Conservation (phyloP, 2,329 filamentous ascomycete genomes). For the Sarocladium brachiariae region DNA sequence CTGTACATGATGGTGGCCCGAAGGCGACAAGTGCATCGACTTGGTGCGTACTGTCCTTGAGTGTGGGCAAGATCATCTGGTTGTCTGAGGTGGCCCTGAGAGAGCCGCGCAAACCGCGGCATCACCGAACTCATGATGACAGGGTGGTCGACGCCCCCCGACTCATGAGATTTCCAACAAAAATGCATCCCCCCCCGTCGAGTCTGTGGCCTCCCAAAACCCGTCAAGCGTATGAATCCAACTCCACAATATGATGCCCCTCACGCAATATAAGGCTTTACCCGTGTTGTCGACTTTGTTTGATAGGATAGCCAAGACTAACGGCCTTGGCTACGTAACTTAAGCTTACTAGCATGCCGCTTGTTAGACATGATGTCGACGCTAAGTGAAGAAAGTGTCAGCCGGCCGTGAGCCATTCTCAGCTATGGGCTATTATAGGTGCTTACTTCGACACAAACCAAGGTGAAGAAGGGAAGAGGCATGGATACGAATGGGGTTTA, state of each 20-base stretch:
- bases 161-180: neutral
- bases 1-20: too few relatives aligned
- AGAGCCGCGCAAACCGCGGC: constrained; percentile 4
- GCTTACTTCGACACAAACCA: too few relatives aligned
- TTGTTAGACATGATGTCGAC: neutral
- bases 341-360: neutral
- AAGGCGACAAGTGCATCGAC: too few relatives aligned
- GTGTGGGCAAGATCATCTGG: too few relatives aligned
- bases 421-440: too few relatives aligned
- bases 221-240: neutral
- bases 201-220: neutral
- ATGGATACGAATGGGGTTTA: too few relatives aligned
- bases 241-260: neutral
- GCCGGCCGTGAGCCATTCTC: too few relatives aligned
- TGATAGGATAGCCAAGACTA: neutral
- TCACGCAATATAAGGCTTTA: neutral
- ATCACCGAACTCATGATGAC: neutral
- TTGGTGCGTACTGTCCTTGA: neutral
- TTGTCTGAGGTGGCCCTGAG: neutral
- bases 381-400: neutral
- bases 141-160: neutral
- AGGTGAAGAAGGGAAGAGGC: too few relatives aligned
- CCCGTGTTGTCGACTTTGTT: too few relatives aligned
- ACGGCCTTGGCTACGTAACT: neutral
- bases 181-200: neutral